These are phyloP conservation scores for Lagenidium giganteum DNA, from an alignment of 352 stramenopile species.

Conservation along the genomic window DNA sequence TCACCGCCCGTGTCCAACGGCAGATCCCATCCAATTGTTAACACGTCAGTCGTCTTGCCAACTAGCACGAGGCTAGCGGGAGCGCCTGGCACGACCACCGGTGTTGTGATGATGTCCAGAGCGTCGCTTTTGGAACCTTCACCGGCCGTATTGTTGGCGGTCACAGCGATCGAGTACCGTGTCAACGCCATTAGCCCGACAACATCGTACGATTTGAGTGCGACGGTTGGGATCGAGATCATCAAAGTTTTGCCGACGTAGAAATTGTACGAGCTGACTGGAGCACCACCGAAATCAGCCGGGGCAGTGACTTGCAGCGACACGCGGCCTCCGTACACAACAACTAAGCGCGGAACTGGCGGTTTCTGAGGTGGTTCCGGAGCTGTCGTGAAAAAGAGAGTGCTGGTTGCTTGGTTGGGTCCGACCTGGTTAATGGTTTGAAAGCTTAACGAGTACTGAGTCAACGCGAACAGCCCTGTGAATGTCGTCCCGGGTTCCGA, in stretches of 20 bases:
- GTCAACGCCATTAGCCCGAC: conserved; percentile 22
- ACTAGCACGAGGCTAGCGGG: conserved; percentile 10
- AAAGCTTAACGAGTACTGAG: conserved; percentile 22
- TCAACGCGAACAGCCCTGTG: conserved; percentile 24
- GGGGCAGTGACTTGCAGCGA: conserved; percentile 24
- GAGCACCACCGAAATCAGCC: conserved; percentile 30
- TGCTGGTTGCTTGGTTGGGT: conserved; percentile 2
- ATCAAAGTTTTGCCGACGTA: too few species aligned
- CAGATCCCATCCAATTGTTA: conserved; percentile 24
- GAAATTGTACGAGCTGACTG: conserved; percentile 22
- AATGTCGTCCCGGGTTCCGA: conserved; percentile 9
- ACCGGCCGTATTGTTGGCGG: conserved; percentile 26
- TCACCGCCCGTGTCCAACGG: conserved; percentile 35
- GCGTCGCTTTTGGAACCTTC: conserved; percentile 18
- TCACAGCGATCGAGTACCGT: conserved; percentile 22
- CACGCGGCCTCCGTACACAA: conserved; percentile 24
- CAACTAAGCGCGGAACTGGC: conserved; percentile 11
- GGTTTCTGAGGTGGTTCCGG: conserved; percentile 23
- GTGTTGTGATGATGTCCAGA: conserved; percentile 20
- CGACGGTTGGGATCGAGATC: too few species aligned
- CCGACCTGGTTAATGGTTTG: conserved; percentile 24
- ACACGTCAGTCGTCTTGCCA: conserved; percentile 15
- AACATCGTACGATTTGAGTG: conserved; percentile 28
- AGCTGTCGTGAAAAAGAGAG: conserved; percentile 14
- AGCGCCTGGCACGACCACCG: conserved; percentile 17